phyloP scores from a whole-genome alignment of 805 yeast genomes.

The Metschnikowia dekortorum region DNA sequence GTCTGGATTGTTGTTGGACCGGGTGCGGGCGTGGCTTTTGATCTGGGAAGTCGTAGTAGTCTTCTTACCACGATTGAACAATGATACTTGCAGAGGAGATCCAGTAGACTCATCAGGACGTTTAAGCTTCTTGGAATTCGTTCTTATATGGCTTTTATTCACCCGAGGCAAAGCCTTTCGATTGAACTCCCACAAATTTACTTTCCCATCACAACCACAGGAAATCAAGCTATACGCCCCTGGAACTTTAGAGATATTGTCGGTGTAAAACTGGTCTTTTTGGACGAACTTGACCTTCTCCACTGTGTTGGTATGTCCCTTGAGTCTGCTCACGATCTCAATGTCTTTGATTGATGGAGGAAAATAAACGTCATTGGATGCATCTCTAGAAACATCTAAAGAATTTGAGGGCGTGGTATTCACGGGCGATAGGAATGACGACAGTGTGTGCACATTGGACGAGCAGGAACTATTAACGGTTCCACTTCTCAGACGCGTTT shows the following conservation, averaged over 20 bases:
- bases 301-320: conserved; percentile 39
- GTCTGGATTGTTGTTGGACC: conserved; percentile 10
- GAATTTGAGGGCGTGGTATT: conserved; percentile 22
- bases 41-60: neutral
- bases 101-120: neutral
- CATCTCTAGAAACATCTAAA: conserved; percentile 19
- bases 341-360: conserved; percentile 39
- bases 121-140: conserved; percentile 2
- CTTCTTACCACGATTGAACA: conserved; percentile 1
- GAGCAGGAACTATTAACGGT: conserved; percentile 30
- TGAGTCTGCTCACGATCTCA: conserved; percentile 32
- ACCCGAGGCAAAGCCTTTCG: conserved; percentile 37
- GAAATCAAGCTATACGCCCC: conserved; percentile 30
- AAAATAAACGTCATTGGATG: conserved; percentile 12
- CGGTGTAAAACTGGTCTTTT: conserved; percentile 13
- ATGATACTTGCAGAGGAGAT: neutral
- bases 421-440: conserved; percentile 21
- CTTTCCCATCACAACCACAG: conserved; percentile 38
- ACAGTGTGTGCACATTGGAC: conserved; percentile 11
- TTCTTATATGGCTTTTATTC: conserved; percentile 19
- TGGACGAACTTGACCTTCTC: conserved; percentile 25
- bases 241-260: neutral
- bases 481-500: conserved; percentile 36
- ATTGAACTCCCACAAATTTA: conserved; percentile 43
- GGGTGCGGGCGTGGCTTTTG: conserved; percentile 6